Base-by-base conservation (phyloP, 148 eudicot genomes). In the Silene conica region DNA sequence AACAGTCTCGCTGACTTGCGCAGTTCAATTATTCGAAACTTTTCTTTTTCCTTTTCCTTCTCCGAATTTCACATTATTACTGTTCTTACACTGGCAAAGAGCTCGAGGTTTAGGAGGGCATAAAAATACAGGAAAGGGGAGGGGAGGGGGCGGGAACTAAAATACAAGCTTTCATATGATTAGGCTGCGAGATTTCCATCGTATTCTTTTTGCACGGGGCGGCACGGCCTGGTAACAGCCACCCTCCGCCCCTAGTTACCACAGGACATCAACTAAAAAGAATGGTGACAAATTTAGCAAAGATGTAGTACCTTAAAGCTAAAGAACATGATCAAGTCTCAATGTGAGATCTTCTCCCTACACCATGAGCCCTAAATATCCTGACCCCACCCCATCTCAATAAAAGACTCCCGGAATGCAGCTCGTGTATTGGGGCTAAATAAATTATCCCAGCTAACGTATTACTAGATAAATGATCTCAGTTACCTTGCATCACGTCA, bases 261-360 rank as follows among this genome's bases (percentile, higher is more conserved):
- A 18, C n/a, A 66, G 50, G 16, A 69, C 71, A 21, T 13, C 10
- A 46, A 48, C 57, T 68, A 68, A 69, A 69, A 52, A 52, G 21
- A 69, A 69, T 69, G 41, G 61, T 50, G 43, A 69, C 43, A 52
- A 69, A 52, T 23, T 50, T 21, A 25, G 54, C 57, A 18, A 69
- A 50, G 50, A 68, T 13, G 5, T 34, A 69, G 28, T 69, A 68
- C 56, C 71, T 68, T 28, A 46, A 68, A 19, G 26, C 71, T 68
- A 68, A 45, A 68, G 55, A 45, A 11, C 71, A 45, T 1, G 71
- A 20, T 67, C 71, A 20, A 12, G 28, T 26, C 71, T 69, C 60
- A 25, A 50, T 69, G 41, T 52, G 34, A 69, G 58, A 69, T 4
- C 4, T 4, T 12, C 20, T 50, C 18, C 60, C 21, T 38, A 21